Conservation (phyloP, 2,329 filamentous ascomycete species). For the Nemania sp. region DNA sequence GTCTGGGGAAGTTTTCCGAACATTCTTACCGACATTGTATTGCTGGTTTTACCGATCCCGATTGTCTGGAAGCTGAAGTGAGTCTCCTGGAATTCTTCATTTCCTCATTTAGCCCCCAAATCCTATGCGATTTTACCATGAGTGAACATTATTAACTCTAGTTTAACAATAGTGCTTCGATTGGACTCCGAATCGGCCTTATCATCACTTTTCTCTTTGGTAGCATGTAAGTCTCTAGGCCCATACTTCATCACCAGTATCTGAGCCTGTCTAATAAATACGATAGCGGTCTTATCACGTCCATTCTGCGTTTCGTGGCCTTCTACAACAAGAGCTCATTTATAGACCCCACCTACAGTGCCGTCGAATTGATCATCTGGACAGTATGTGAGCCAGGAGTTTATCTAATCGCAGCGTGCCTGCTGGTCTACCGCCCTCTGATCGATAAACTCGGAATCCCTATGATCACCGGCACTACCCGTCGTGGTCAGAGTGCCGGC, state of each 20-base stretch:
- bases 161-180: too few relatives aligned
- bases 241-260: not conserved
- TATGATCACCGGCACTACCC: not conserved
- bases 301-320: slow-evolving; percentile 35
- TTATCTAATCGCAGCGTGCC: slow-evolving; percentile 11
- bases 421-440: slow-evolving; percentile 11
- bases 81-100: too few relatives aligned
- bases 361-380: slow-evolving; percentile 1
- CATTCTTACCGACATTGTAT: slow-evolving; percentile 41
- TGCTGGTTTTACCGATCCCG: slow-evolving; percentile 42
- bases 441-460: slow-evolving; percentile 4
- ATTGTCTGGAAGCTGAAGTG: slow-evolving; percentile 40
- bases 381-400: slow-evolving; percentile 7
- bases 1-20: slow-evolving; percentile 41
- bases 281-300: slow-evolving; percentile 36
- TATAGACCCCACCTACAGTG: slow-evolving; percentile 9
- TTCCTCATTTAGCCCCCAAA: too few relatives aligned
- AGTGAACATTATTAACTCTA: too few relatives aligned
- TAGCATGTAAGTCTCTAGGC: slow-evolving; percentile 17
- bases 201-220: slow-evolving; percentile 26
- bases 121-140: too few relatives aligned
- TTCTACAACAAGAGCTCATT: slow-evolving; percentile 26
- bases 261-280: not conserved
- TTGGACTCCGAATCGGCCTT: slow-evolving; percentile 14
- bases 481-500: not conserved